phyloP scores from a whole-genome alignment of 805 yeast genomes.

The Saturnispora dispora region DNA sequence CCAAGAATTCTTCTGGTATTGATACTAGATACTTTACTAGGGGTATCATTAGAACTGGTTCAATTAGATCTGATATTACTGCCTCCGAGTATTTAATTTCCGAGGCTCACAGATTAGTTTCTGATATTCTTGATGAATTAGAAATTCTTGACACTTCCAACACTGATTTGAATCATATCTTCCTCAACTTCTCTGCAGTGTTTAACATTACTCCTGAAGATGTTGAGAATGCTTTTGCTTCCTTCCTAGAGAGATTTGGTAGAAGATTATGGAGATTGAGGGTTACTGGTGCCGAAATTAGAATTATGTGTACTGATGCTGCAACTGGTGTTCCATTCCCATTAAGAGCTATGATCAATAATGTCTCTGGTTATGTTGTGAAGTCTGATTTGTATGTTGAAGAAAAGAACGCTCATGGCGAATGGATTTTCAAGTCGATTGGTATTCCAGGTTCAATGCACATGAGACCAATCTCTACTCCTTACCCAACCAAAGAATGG shows the following conservation, averaged over 20 bases:
- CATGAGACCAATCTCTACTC: slow-evolving; percentile 88
- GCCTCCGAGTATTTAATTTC: slow-evolving; percentile 91
- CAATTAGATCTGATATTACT: slow-evolving; percentile 85
- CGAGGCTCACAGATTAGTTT: slow-evolving; percentile 93
- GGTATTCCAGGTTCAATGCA: slow-evolving; percentile 97
- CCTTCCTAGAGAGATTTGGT: slow-evolving; percentile 95
- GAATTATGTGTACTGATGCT: slow-evolving; percentile 91
- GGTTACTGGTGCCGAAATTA: slow-evolving; percentile 94
- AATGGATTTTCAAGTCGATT: slow-evolving; percentile 94
- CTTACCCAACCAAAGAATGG: slow-evolving; percentile 96
- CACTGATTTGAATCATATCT: slow-evolving; percentile 93
- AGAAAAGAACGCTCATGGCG: slow-evolving; percentile 84
- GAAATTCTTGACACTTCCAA: slow-evolving; percentile 91
- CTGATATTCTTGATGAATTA: slow-evolving; percentile 88
- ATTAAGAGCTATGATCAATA: slow-evolving; percentile 90
- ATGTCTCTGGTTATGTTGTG: slow-evolving; percentile 95
- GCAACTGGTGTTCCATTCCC: slow-evolving; percentile 86
- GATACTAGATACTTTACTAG: slow-evolving; percentile 96
- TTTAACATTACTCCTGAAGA: slow-evolving; percentile 92
- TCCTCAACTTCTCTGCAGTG: slow-evolving; percentile 92
- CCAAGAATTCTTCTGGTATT: slow-evolving; percentile 77
- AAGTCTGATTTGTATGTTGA: slow-evolving; percentile 93
- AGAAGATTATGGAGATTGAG: slow-evolving; percentile 94
- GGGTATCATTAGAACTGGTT: slow-evolving; percentile 94
- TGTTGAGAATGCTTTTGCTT: slow-evolving; percentile 96